Base-by-base conservation (phyloP, 2,329 filamentous ascomycete species). In the Stromatinia cepivora region DNA sequence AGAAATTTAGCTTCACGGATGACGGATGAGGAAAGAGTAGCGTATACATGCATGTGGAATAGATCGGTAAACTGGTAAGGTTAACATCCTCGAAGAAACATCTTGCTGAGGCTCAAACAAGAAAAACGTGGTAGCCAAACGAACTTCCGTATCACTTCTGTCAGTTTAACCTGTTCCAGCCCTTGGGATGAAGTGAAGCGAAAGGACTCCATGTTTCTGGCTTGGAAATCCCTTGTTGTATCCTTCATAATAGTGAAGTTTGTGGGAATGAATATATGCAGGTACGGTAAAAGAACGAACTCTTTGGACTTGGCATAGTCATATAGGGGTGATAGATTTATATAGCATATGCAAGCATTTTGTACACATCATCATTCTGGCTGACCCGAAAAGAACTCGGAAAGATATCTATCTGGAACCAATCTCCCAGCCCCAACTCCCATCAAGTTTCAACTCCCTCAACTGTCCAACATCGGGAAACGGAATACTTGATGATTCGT, bases 41-140 rank as follows among this genome's bases (percentile, higher is more conserved):
- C 39, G 36, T 17, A 57, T 39, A 15, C 31, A 15, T 34, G 15
- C 8, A 8, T n/a, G 53, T 36, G 53, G 20, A 57, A 57, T 20
- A 39, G 11, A 42, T 42, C 13, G 39, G 39, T 42, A 15, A n/a
- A n/a, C 28, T 10, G 54, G 2, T n/a, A 36, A 46, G 57, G 57
- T 59, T 22, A 46, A 31, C n/a, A 31, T 13, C 59, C 25, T 62
- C 71, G 72, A 73, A 75, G 53, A 61, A 66, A 45, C 39, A 57
- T 57, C 36, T 25, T 25, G 39, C 36, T 34, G 39, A 42, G 63
- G 63, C 31, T 45, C 63, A 66, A 66, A 66, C 63, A 57, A 66
- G 50, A 53, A 45, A 42, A 66, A 66, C 36, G 17, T 57, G 36
- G 36, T 46, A 31, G 42, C 63, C 20, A 66, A 66, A 66, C 63